Base-by-base conservation (phyloP, 768 basidiomycete genomes). In the Lactarius hengduanensis region DNA sequence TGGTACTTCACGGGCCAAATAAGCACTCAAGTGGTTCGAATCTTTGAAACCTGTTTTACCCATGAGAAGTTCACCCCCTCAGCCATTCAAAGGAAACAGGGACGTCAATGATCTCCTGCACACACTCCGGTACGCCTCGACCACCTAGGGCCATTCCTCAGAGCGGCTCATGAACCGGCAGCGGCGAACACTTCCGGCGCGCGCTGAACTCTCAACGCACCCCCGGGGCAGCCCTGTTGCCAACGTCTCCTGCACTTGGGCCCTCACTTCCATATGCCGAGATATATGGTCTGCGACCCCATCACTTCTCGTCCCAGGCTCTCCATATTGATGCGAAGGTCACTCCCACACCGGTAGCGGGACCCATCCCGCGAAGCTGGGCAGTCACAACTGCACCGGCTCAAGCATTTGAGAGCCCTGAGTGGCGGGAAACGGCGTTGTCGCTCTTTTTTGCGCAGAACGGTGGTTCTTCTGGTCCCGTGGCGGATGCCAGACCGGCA, bases 141-240 rank as follows among this genome's bases (percentile, higher is more conserved):
- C 38, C 13, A 3, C 53, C 54, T 5, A 36, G 22, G 57, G 43
- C 34, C 45, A 45, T 34, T 20, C 26, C 30, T 55, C 18, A 32
- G 13, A 59, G 47, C 5, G 57, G 65, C 38, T 67, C 53, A 55
- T 60, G 50, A 70, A 58, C 53, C 59, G 55, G 4, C 65, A 91
- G 89, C 72, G 89, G 88, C 11, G 90, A 92, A 73, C 86, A 91
- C 53, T 90, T 87, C 65, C 81, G 89, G 61, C 90, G 83, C 67
- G 71, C 77, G 41, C 86, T 84, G 65, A 91, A 91, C 72, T 68
- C 83, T 7, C 80, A 73, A 63, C 71, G 75, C 34, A 72, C 71
- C 32, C 68, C 71, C 22, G 30, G 41, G 20, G n/a, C 32, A 40
- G 26, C 18, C 34, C 16, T 59, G 20, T 28, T 43, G 54, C 53